phyloP scores from a whole-genome alignment of 495 filamentous ascomycete species.

The Jackrogersella multiformis region DNA sequence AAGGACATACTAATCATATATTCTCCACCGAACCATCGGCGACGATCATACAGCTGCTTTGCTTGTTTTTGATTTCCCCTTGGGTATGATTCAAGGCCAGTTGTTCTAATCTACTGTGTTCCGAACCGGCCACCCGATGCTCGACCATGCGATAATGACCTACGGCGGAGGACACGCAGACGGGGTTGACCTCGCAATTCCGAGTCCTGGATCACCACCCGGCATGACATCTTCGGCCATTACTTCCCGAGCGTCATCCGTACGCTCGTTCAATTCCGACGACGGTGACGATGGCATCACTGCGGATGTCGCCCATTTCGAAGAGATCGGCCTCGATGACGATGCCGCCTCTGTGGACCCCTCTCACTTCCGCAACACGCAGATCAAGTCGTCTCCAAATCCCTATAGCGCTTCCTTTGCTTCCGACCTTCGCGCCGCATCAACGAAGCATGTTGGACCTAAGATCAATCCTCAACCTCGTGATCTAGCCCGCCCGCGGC shows the following conservation, averaged over 20 bases:
- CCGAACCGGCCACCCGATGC: constrained; percentile 23
- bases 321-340: constrained; percentile 91
- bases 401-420: constrained; percentile 55
- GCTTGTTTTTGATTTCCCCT: background rate
- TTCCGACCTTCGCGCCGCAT: constrained; percentile 53
- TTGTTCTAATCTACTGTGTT: background rate
- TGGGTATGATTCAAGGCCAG: background rate
- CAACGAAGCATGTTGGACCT: constrained; percentile 48
- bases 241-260: constrained; percentile 90
- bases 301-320: constrained; percentile 81
- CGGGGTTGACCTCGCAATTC: constrained; percentile 55
- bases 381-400: constrained; percentile 54
- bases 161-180: constrained; percentile 52
- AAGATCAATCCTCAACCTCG: constrained; percentile 40
- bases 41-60: constrained; percentile 13
- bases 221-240: constrained; percentile 80
- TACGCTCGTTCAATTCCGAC: constrained; percentile 78
- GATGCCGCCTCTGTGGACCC: constrained; percentile 54
- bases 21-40: background rate
- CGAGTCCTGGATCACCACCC: constrained; percentile 80
- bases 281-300: constrained; percentile 65
- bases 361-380: constrained; percentile 54
- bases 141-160: constrained; percentile 67
- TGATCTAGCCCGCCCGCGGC: constrained; percentile 39
- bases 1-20: constrained; percentile 24